These are phyloP conservation scores for Botrytis byssoidea DNA, from an alignment of 2,329 filamentous ascomycete genomes.

Conservation along the genomic window DNA sequence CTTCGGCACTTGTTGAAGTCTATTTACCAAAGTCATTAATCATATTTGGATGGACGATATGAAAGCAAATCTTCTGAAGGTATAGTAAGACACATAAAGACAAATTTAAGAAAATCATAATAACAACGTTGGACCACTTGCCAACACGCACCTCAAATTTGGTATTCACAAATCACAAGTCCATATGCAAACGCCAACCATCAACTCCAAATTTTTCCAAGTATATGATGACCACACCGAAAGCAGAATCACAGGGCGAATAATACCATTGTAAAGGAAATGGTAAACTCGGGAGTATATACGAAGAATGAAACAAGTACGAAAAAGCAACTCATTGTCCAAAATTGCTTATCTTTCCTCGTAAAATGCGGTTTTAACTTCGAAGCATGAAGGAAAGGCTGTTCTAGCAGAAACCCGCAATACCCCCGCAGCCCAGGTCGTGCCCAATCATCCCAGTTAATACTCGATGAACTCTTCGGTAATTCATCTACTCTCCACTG, in stretches of 20 bases:
- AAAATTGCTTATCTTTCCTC: slow-evolving; percentile 14
- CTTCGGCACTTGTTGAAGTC: background rate
- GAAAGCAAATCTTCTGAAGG: background rate
- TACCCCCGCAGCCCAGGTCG: background rate
- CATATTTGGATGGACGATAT: background rate
- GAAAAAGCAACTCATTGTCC: background rate
- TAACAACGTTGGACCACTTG: background rate
- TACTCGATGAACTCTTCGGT: slow-evolving; percentile 11
- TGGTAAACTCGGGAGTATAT: background rate
- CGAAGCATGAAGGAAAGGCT: background rate
- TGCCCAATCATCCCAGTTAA: slow-evolving; percentile 27
- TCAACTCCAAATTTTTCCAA: background rate
- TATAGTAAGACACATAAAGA: background rate
- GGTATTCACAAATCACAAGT: background rate
- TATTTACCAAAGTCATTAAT: background rate
- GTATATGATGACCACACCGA: background rate
- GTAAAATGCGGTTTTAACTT: background rate
- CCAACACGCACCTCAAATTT: background rate
- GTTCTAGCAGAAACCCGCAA: background rate
- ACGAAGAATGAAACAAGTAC: background rate
- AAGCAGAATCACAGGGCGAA: background rate
- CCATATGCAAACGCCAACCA: background rate
- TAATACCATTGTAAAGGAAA: background rate
- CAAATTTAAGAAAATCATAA: too few species aligned
- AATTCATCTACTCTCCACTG: slow-evolving; percentile 25